These are phyloP conservation scores for Nothopassalora personata DNA, from an alignment of 2,329 filamentous ascomycete genomes.

Conservation along the genomic window DNA sequence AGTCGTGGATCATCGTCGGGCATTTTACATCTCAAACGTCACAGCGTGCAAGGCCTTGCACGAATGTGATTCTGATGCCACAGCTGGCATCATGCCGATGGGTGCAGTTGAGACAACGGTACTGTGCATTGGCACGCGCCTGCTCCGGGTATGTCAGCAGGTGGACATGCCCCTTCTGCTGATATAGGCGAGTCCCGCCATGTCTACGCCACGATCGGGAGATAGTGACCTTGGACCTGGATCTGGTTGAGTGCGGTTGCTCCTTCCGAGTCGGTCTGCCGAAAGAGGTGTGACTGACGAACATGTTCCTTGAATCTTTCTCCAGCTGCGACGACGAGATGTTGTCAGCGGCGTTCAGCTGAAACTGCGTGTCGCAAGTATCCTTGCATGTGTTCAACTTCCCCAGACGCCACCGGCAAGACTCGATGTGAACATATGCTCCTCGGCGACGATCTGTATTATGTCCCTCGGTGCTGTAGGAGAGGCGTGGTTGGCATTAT, in stretches of 20 bases:
- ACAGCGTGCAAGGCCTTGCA: neutral
- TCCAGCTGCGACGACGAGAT: neutral
- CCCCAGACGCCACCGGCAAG: neutral
- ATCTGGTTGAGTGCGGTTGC: neutral
- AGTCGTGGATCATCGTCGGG: neutral
- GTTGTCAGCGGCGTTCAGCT: slow-evolving; percentile 4
- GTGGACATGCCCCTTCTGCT: neutral
- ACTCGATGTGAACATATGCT: too few species aligned
- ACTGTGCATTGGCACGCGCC: neutral
- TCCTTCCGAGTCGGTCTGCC: neutral
- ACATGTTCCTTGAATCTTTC: neutral
- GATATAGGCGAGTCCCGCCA: neutral
- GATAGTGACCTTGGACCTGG: neutral
- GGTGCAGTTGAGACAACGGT: neutral
- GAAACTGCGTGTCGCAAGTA: neutral
- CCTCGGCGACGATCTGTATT: too few species aligned
- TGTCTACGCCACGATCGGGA: neutral
- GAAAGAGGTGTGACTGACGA: neutral
- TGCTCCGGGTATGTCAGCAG: neutral
- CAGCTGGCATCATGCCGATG: neutral
- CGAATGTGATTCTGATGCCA: neutral
- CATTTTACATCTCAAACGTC: neutral
- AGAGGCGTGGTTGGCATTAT: too few species aligned
- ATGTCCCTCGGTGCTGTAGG: too few species aligned
- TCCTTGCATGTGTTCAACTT: neutral